Evolutionary conservation across 2,329 filamentous ascomycete species (phyloP).

Genomic region (Aulographum hederae): DNA sequence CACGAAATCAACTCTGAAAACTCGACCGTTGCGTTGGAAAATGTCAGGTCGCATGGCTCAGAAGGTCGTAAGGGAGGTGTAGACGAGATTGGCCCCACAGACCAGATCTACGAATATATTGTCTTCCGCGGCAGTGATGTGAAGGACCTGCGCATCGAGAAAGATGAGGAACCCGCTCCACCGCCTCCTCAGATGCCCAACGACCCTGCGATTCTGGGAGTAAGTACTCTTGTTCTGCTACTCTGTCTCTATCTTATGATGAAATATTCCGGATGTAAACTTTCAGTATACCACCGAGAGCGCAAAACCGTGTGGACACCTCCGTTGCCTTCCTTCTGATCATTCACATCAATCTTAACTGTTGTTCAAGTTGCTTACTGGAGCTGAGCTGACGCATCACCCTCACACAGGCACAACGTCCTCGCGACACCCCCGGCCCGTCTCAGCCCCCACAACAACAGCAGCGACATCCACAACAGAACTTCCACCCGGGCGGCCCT

Average conservation of each 20-base stretch:
- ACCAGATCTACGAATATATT: constrained; percentile 94
- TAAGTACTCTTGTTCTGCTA: constrained; percentile 39
- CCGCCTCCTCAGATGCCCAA: constrained; percentile 65
- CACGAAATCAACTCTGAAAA: constrained; percentile 97
- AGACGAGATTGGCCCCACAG: constrained; percentile 68
- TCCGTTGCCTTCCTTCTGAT: constrained; percentile 99
- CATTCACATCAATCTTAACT: constrained; percentile 5
- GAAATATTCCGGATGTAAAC: constrained; percentile 71
- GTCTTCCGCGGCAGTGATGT: constrained; percentile 97
- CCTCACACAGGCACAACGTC: too few species aligned
- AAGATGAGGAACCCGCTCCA: constrained; percentile 67
- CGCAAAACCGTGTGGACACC: constrained; percentile 91
- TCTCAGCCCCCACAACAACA: too few species aligned
- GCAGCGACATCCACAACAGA: constrained; percentile 7
- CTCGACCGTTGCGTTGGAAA: constrained; percentile 90
- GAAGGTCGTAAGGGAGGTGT: constrained; percentile 69
- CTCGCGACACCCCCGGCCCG: too few species aligned
- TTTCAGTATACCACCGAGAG: constrained; percentile 65
- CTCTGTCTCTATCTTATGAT: constrained; percentile 3
- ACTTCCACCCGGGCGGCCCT: constrained; percentile 11
- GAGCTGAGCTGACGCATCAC: too few species aligned
- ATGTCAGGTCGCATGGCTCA: constrained; percentile 86
- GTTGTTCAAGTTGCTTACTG: constrained; percentile 5
- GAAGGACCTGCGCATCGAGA: constrained; percentile 89
- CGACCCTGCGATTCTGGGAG: constrained; percentile 90